Evolutionary conservation across 2,329 filamentous ascomycete genomes (phyloP), one percentile per base, ranked within the genome.

Genomic region (Calycina herbarum): DNA sequence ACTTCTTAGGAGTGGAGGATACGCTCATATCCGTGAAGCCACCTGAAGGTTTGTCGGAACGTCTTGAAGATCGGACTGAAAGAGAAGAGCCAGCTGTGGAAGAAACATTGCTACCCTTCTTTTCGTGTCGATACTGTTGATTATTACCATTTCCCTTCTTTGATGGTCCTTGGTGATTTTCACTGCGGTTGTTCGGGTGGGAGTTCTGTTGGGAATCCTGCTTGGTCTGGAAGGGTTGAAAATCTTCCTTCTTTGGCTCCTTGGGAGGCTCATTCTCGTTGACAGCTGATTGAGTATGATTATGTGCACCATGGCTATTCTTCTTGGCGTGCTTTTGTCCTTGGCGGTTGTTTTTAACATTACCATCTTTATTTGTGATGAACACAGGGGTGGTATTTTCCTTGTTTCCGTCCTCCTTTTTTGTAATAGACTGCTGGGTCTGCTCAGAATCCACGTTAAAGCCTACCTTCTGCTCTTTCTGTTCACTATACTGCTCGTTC

Each of bases 1-100:
- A 24, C 60, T 64, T 13, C 11, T 33, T 57, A 57, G 62, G 56
- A 5, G 56, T 64, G n/a, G 58, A 51, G 11, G 45, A 51, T 24
- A n/a, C 45, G 20, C n/a, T 24, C 10, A 27, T 24, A 51, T 51
- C 20, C 8, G 45, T 24, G 10, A 51, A 13, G 8, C 45, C 45
- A 51, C 7, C 45, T 20, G 45, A 27, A 51, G 45, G 20, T 51
- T 51, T 51, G n/a, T 38, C 35, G 35, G 35, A 13, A 15, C 35
- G 35, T 38, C 35, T 38, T 33, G 31, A 33, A 33, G 42, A 45
- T 20, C 17, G 42, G 45, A 51, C n/a, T 24, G 45, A 51, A 51
- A 51, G 45, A 24, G 45, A 24, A 51, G 45, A 51, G 45, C 45
- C 45, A 27, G n/a, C n/a, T 6, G 45, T 24, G 2, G 45, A 51